Percentiles rank a stretch among this genome's conserved stretches.
These are phyloP conservation scores for Moesziomyces antarcticus DNA, from an alignment of 1,284 basidiomycete species.

Conservation along the genomic window DNA sequence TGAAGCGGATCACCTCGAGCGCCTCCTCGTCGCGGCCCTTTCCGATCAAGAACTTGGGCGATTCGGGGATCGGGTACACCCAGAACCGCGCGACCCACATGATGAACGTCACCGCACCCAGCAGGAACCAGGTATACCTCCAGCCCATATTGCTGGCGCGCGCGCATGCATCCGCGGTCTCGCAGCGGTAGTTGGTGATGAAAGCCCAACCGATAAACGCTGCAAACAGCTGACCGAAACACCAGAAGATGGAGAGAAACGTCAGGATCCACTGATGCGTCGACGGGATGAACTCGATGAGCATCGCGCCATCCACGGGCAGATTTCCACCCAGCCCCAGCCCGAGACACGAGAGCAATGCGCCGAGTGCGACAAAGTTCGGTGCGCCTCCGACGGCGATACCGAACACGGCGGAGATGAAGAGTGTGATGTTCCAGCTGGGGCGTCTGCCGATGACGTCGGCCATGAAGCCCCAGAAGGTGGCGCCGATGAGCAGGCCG, in stretches of 20 bases:
- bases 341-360: constrained; percentile 73
- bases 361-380: constrained; percentile 72
- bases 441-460: constrained; percentile 71
- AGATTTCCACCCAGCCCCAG: constrained; percentile 74
- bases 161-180: constrained; percentile 68
- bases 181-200: constrained; percentile 70
- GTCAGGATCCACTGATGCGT: constrained; percentile 74
- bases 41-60: constrained; percentile 77
- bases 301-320: constrained; percentile 62
- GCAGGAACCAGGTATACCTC: constrained; percentile 74
- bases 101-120: constrained; percentile 54
- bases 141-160: constrained; percentile 74
- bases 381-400: constrained; percentile 73
- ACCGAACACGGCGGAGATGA: constrained; percentile 74
- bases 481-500: constrained; percentile 74
- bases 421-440: constrained; percentile 75
- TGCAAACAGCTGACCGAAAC: constrained; percentile 72
- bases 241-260: constrained; percentile 77
- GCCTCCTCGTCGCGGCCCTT: constrained; percentile 78
- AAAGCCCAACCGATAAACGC: constrained; percentile 68
- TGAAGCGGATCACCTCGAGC: constrained; percentile 75
- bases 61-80: constrained; percentile 72
- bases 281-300: constrained; percentile 62
- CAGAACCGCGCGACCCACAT: constrained; percentile 66
- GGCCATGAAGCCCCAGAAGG: constrained; percentile 71